Base-by-base conservation (phyloP, 2,329 filamentous ascomycete genomes). In the Volutella citrinella region DNA sequence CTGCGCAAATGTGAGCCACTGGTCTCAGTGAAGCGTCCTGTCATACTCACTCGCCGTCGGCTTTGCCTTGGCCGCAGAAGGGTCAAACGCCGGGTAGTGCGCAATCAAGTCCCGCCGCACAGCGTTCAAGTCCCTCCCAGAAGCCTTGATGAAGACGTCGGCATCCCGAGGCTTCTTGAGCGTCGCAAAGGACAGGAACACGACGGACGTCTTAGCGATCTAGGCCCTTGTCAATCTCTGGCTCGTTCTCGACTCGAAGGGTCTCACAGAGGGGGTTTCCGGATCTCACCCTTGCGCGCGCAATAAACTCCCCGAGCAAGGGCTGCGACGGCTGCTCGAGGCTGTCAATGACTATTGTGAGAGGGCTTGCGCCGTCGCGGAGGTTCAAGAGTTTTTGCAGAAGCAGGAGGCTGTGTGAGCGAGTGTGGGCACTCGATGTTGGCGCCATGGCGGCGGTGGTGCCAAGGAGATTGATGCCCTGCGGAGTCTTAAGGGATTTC, bases 281-380 rank as follows among this genome's bases (percentile, higher is more conserved):
- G 16, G 9, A 10, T 22, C 64, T 38, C 49, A 85, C 87, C 68
- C 83, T 86, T 34, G 85, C 87, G 50, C 90, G 76, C 28, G 72
- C 69, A 34, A 86, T 77, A 60, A 91, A 87, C 60, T 95, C 89
- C 13, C 69, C 65, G 3, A 91, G 45, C 5, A 95, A 64, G 1
- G 82, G 81, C 19, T 70, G 72, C 7, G 81, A 86, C 17, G 82
- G 80, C 63, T 95, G 89, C 64, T 95, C 88, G 19, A 96, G 70
- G 20, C 75, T 87, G 61, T 97, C 91, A 36, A 95, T 71, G 4
- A 96, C 64, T 17, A 97, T 69, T 0, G 90, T 96, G 53, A 97
- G 80, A 4, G 91, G 91, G 30, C 88, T 95, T 11, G 84, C 80
- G 36, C 79, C 80, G 60, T 93, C 85, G 43, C 87, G 77, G 36